phyloP scores from a whole-genome alignment of 768 basidiomycete genomes.

The Lentinula sp. region DNA sequence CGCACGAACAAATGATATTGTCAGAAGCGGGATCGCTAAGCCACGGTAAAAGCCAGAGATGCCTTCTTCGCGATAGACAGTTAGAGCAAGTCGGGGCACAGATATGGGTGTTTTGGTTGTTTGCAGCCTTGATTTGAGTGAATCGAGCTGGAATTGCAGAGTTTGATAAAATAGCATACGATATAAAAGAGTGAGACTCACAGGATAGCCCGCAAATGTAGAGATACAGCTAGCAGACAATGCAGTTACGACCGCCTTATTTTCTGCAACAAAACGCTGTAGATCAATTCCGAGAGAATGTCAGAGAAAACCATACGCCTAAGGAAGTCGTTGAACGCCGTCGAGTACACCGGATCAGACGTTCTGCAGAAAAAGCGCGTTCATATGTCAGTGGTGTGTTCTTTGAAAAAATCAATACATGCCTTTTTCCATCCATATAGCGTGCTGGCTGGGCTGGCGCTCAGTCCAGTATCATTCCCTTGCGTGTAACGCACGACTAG shows the following conservation, averaged over 20 bases:
- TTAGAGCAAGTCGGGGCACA: conserved; percentile 61
- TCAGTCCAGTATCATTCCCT: conserved; percentile 68
- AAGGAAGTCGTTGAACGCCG: conserved; percentile 56
- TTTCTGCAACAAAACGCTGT: conserved; percentile 35
- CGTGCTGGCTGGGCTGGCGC: conserved; percentile 54
- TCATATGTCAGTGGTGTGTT: background rate
- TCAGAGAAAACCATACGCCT: conserved; percentile 42
- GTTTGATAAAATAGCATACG: background rate
- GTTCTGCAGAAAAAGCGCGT: conserved; percentile 36
- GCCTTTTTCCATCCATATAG: conserved; percentile 81
- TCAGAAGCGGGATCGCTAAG: conserved; percentile 87
- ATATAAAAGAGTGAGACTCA: conserved; percentile 12
- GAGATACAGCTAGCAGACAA: conserved; percentile 89
- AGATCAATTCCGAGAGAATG: conserved; percentile 7
- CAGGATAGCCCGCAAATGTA: conserved; percentile 89
- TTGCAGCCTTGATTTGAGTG: conserved; percentile 89
- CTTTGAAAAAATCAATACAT: conserved; percentile 12
- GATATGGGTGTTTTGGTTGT: conserved; percentile 72
- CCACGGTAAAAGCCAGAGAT: conserved; percentile 87
- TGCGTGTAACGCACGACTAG: conserved; percentile 37
- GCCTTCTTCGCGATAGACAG: conserved; percentile 83
- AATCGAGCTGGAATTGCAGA: conserved; percentile 60
- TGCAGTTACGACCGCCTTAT: conserved; percentile 87
- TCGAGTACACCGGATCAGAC: conserved; percentile 53
- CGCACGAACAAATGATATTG: conserved; percentile 94